These are phyloP conservation scores for Powellomyces hirtus DNA, from an alignment of 192 early-diverging fungal species.

Conservation along the genomic window DNA sequence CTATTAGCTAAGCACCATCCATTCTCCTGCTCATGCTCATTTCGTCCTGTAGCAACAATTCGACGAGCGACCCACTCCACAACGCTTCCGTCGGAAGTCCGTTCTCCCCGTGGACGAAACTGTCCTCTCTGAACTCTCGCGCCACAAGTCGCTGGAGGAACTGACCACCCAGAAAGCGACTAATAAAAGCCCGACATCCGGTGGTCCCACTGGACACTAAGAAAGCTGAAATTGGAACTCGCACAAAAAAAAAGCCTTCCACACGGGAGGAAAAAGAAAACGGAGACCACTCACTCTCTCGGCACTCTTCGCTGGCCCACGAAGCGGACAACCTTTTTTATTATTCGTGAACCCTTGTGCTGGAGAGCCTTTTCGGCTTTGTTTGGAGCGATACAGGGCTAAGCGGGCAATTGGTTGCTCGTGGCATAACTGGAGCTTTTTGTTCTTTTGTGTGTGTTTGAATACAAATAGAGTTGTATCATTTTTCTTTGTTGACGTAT, in stretches of 20 bases:
- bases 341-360: too few relatives aligned
- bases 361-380: too few relatives aligned
- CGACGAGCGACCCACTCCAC: conserved; percentile 50
- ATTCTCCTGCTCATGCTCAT: not conserved
- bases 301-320: not conserved
- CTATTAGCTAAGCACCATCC: not conserved
- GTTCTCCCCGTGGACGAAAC: conserved; percentile 65
- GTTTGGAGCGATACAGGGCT: too few relatives aligned
- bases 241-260: too few relatives aligned
- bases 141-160: conserved; percentile 62
- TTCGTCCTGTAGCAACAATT: conserved; percentile 44
- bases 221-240: too few relatives aligned
- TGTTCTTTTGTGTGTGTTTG: not conserved
- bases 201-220: not conserved
- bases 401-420: not conserved
- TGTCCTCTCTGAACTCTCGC: conserved; percentile 55
- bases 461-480: too few relatives aligned
- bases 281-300: not conserved
- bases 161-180: conserved; percentile 22
- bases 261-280: not conserved
- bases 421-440: not conserved
- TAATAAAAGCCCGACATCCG: not conserved
- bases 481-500: too few relatives aligned
- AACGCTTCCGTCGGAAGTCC: conserved; percentile 62
- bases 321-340: not conserved